Percentiles rank a stretch among this genome's conserved stretches.
Evolutionary conservation across 2,329 filamentous ascomycete genomes (phyloP).

Genomic region (Cytospora piceicola): DNA sequence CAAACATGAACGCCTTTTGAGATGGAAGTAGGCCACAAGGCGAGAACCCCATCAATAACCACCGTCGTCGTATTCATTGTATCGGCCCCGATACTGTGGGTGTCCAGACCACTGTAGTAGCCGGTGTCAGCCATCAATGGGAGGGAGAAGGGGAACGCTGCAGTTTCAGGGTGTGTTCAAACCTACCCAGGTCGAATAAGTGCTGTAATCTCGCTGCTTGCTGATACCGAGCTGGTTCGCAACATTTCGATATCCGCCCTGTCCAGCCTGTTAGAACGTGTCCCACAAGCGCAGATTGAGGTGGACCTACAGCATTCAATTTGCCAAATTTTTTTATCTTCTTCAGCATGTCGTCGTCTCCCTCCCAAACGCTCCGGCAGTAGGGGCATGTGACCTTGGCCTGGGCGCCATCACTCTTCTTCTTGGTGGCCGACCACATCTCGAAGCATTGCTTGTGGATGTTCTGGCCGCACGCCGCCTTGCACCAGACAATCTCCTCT

Average conservation of each 20-base stretch:
- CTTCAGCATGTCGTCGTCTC: constrained; percentile 47
- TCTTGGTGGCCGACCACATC: constrained; percentile 57
- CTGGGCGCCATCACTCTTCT: constrained; percentile 34
- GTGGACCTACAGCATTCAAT: constrained; percentile 35
- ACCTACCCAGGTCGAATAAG: constrained; percentile 22
- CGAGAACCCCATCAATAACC: not conserved
- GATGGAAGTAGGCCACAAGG: not conserved
- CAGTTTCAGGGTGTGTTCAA: not conserved
- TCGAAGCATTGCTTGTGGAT: constrained; percentile 58
- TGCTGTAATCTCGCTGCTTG: constrained; percentile 46
- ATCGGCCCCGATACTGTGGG: not conserved
- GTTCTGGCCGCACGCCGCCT: constrained; percentile 58
- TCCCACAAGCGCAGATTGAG: not conserved
- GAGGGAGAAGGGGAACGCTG: not conserved
- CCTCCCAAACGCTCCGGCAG: constrained; percentile 62
- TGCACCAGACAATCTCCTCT: constrained; percentile 54
- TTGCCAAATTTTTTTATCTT: constrained; percentile 48
- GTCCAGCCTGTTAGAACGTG: not conserved
- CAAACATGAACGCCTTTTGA: not conserved
- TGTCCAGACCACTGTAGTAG: constrained; percentile 13
- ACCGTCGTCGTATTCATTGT: not conserved
- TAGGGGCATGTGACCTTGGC: constrained; percentile 61
- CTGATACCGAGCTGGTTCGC: constrained; percentile 64
- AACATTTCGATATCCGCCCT: constrained; percentile 66
- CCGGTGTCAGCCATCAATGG: not conserved